Percentiles rank a stretch among this genome's conserved stretches.
Conservation (phyloP, 345 rosid genomes). For the Firmiana major region DNA sequence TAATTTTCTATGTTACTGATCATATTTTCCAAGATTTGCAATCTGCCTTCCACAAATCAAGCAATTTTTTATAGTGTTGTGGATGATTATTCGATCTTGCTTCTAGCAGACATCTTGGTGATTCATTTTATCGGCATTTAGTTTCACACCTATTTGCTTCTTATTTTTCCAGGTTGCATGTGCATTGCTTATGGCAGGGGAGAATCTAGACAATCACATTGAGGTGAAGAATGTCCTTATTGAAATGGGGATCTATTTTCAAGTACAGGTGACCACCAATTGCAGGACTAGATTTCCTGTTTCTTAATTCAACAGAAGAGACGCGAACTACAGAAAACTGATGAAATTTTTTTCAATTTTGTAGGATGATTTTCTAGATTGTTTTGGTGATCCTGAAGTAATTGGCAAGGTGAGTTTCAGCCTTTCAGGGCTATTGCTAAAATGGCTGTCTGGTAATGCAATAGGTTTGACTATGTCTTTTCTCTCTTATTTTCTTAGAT, state of each 20-base stretch:
- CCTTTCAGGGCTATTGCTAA: neutral
- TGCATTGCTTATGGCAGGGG: constrained; percentile 73
- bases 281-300: neutral
- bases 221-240: constrained; percentile 61
- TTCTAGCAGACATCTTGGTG: neutral
- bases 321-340: neutral
- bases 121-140: neutral
- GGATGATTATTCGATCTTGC: neutral
- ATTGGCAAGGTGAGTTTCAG: constrained; percentile 60
- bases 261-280: constrained; percentile 55
- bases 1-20: neutral
- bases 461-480: neutral
- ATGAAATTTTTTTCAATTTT: neutral
- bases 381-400: constrained; percentile 66
- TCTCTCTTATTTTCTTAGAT: neutral
- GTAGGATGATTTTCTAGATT: constrained; percentile 83
- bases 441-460: neutral
- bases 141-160: neutral
- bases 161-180: constrained; percentile 63
- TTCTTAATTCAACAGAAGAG: neutral
- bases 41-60: neutral
- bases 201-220: constrained; percentile 55
- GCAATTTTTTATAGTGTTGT: neutral
- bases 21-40: neutral
- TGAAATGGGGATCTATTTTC: constrained; percentile 76